phyloP scores from a whole-genome alignment of 148 eudicot genomes.

The Chenopodium berlandieri region DNA sequence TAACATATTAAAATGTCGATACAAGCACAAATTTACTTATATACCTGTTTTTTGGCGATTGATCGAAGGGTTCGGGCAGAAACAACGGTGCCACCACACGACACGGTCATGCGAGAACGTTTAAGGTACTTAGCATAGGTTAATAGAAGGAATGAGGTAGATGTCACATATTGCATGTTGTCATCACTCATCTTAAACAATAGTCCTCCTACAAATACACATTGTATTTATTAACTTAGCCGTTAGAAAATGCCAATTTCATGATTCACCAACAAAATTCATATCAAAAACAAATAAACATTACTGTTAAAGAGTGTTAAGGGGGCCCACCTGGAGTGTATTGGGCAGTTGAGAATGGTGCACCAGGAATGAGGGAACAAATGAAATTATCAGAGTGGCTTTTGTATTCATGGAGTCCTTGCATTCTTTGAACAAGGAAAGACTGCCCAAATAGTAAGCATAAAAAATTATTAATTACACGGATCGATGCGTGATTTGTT shows the following conservation, averaged over 20 bases:
- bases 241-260: slow-evolving; percentile 18
- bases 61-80: slow-evolving; percentile 46
- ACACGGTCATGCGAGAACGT: slow-evolving; percentile 49
- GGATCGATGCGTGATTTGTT: background rate
- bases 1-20: no score
- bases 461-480: background rate
- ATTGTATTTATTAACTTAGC: background rate
- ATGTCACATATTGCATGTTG: slow-evolving; percentile 84
- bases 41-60: slow-evolving; percentile 71
- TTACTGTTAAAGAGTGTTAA: background rate
- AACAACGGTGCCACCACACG: slow-evolving; percentile 55
- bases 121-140: slow-evolving; percentile 79
- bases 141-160: slow-evolving; percentile 70
- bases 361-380: slow-evolving; percentile 74
- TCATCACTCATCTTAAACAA: slow-evolving; percentile 66
- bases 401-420: slow-evolving; percentile 60
- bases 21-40: no score
- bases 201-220: slow-evolving; percentile 51
- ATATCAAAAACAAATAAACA: background rate
- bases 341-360: slow-evolving; percentile 55
- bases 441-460: slow-evolving; percentile 30
- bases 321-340: slow-evolving; percentile 66
- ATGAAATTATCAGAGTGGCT: slow-evolving; percentile 72
- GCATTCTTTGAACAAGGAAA: slow-evolving; percentile 65
- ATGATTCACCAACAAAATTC: background rate